Evolutionary conservation across 345 rosid genomes (phyloP).

Genomic region (Melastoma malabathricum): DNA sequence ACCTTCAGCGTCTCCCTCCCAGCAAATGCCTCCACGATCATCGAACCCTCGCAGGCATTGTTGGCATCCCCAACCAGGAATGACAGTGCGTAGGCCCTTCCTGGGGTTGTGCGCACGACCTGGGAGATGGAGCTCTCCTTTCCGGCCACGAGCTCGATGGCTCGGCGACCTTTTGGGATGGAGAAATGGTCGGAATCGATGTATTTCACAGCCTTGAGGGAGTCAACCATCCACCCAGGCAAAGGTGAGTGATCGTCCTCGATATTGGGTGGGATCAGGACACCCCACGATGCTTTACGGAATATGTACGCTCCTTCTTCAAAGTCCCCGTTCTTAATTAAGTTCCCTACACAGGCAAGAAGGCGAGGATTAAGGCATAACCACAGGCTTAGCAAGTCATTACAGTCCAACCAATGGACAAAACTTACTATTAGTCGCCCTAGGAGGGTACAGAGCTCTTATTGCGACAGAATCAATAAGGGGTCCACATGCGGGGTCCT

Average conservation of each 20-base stretch:
- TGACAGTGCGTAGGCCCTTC: constrained; percentile 21
- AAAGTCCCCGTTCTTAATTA: constrained; percentile 58
- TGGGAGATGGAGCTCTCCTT: constrained; percentile 45
- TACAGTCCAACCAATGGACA: constrained; percentile 15
- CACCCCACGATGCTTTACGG: constrained; percentile 63
- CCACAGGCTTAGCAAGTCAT: constrained; percentile 28
- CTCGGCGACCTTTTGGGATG: constrained; percentile 28
- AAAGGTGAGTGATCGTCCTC: constrained; percentile 74
- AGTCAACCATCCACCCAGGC: constrained; percentile 73
- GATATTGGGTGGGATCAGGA: constrained; percentile 59
- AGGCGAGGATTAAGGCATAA: constrained; percentile 13
- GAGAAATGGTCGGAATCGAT: constrained; percentile 38
- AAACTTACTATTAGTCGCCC: constrained; percentile 36
- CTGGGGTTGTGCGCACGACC: constrained; percentile 17
- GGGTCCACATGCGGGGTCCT: constrained; percentile 82
- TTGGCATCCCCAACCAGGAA: constrained; percentile 31
- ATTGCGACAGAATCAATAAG: constrained; percentile 64
- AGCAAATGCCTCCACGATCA: constrained; percentile 30
- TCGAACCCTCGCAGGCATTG: constrained; percentile 25
- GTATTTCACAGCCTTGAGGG: constrained; percentile 88
- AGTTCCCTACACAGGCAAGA: constrained; percentile 29
- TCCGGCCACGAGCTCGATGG: constrained; percentile 39
- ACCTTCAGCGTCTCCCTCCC: constrained; percentile 21
- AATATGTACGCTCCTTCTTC: constrained; percentile 76
- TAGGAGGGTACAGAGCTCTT: constrained; percentile 45